Conservation (phyloP, 768 basidiomycete species). For the Scleroderma bovista region DNA sequence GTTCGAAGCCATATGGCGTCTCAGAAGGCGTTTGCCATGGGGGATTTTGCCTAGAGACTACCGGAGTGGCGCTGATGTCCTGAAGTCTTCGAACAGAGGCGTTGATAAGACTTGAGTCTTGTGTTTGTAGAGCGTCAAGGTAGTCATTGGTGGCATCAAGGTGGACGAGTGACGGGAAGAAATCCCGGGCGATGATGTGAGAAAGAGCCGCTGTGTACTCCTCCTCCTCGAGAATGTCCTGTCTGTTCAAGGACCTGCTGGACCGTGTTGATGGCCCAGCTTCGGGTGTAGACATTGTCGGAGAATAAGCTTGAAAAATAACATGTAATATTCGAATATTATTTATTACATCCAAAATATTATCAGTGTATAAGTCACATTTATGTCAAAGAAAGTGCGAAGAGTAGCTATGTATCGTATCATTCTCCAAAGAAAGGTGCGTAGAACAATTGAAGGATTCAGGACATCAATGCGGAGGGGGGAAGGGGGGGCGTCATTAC, state of each 20-base stretch:
- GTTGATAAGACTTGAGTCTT: conserved; percentile 72
- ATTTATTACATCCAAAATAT: not conserved
- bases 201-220: conserved; percentile 90
- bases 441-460: conserved; percentile 4
- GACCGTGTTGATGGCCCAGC: conserved; percentile 19
- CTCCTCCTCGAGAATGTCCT: conserved; percentile 82
- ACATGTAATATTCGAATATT: not conserved
- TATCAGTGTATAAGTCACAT: not conserved
- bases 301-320: no score
- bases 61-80: conserved; percentile 52
- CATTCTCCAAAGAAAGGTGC: not conserved
- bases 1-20: conserved; percentile 58
- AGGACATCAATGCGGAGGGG: not conserved
- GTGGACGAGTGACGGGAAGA: conserved; percentile 91
- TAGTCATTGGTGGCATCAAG: conserved; percentile 86
- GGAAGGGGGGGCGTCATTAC: conserved; percentile 12
- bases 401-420: not conserved
- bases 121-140: conserved; percentile 70
- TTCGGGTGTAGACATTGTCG: conserved; percentile 27
- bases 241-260: conserved; percentile 63
- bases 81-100: conserved; percentile 72
- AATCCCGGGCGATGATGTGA: conserved; percentile 92
- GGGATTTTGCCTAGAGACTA: conserved; percentile 23
- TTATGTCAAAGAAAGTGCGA: not conserved
- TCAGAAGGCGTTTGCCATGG: conserved; percentile 45